Evolutionary conservation across 345 rosid species (phyloP).

Genomic region (Eucalyptus camaldulensis): DNA sequence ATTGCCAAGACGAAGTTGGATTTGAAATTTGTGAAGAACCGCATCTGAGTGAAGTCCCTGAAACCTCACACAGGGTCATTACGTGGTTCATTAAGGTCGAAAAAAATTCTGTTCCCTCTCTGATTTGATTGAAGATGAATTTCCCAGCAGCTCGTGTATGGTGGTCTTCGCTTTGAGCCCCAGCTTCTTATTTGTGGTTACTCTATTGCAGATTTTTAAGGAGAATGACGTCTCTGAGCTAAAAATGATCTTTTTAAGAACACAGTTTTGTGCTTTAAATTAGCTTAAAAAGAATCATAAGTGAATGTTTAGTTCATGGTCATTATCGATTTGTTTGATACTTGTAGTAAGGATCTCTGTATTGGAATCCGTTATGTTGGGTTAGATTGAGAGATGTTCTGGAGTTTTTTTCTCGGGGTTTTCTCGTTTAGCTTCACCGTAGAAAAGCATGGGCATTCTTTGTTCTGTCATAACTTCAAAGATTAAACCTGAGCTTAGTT

Average conservation of each 20-base stretch:
- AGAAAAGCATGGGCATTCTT: neutral
- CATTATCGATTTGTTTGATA: neutral
- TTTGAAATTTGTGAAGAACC: neutral
- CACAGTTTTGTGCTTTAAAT: neutral
- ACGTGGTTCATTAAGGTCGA: neutral
- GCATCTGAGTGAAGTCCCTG: neutral
- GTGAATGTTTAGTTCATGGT: neutral
- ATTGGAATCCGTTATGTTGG: neutral
- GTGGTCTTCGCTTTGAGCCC: neutral
- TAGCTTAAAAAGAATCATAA: neutral
- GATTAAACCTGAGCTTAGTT: neutral
- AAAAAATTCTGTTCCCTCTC: neutral
- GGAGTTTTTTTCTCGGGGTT: neutral
- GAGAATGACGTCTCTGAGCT: too few relatives aligned
- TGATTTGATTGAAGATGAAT: neutral
- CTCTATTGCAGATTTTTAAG: too few relatives aligned
- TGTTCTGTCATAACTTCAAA: neutral
- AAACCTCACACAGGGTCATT: neutral
- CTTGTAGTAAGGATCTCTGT: neutral
- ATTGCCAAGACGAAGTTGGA: neutral
- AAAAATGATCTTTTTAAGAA: neutral
- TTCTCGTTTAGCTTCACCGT: neutral
- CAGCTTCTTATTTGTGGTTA: neutral
- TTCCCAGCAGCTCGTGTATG: neutral
- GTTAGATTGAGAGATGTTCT: neutral